A percentile compares a stretch with the other conserved stretches of the same genome.
phyloP scores from a whole-genome alignment of 495 filamentous ascomycete genomes.

The Chaetomidium leptoderma region DNA sequence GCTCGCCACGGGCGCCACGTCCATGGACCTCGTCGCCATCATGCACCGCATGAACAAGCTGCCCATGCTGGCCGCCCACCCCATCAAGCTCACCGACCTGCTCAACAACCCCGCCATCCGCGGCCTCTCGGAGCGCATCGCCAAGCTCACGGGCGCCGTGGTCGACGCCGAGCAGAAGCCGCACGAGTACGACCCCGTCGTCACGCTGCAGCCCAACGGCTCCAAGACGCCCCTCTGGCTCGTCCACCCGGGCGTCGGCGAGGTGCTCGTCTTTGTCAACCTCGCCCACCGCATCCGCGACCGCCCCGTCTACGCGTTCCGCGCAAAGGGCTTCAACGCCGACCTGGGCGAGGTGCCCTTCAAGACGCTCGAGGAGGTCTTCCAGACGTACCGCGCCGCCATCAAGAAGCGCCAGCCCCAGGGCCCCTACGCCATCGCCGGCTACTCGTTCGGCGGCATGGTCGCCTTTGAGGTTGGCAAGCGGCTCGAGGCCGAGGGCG shows the following conservation, averaged over 20 bases:
- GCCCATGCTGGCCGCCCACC: slow-evolving; percentile 29
- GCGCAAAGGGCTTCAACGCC: slow-evolving; percentile 49
- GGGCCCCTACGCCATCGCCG: slow-evolving; percentile 55
- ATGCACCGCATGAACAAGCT: slow-evolving; percentile 11
- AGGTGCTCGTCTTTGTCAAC: slow-evolving; percentile 53
- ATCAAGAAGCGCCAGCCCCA: slow-evolving; percentile 46
- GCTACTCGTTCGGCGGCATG: slow-evolving; percentile 53
- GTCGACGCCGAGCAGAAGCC: not conserved
- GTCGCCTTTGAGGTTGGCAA: slow-evolving; percentile 55
- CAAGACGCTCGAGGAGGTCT: slow-evolving; percentile 30
- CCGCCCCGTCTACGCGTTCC: slow-evolving; percentile 52
- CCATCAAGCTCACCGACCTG: slow-evolving; percentile 38
- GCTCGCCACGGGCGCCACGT: slow-evolving; percentile 43
- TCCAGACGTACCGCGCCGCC: slow-evolving; percentile 39
- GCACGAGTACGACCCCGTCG: slow-evolving; percentile 46
- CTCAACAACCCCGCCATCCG: slow-evolving; percentile 39
- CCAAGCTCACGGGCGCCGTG: slow-evolving; percentile 5
- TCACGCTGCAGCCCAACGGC: slow-evolving; percentile 42
- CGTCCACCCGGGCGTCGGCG: slow-evolving; percentile 55
- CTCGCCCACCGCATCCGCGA: slow-evolving; percentile 45
- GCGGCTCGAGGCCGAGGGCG: slow-evolving; percentile 32
- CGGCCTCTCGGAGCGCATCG: not conserved
- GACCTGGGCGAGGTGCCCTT: slow-evolving; percentile 42
- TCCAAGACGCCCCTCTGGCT: slow-evolving; percentile 52
- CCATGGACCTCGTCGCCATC: slow-evolving; percentile 37